Evolutionary conservation across 164 flowering plant species (phyloP), one percentile per base, ranked within the genome.

Genomic region (Hamamelis virginiana): DNA sequence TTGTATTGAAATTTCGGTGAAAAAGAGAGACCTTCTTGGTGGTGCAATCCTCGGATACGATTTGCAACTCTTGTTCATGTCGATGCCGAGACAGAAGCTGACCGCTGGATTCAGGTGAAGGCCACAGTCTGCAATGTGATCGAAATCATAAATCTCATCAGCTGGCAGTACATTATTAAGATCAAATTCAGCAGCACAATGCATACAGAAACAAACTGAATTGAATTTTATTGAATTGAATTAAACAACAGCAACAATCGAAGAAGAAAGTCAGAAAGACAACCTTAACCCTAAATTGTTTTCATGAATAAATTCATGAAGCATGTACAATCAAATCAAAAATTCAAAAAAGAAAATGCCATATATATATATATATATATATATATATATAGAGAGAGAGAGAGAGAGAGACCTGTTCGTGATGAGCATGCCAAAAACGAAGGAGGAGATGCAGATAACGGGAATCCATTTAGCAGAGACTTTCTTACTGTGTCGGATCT

Each of bases 381-480:
- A 61, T 13, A 5, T 1, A 18, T 21, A 61, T 8, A 33, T 48
- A 44, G 18, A 26, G 25, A 68, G 60, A 56, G 28, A 43, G 43
- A 62, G 53, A 58, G 19, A 59, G 61, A 67, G n/a, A 15, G n/a
- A 90, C 98, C 90, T 82, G 84, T 75, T 80, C 9, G 92, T 81
- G 80, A 88, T 80, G 72, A 90, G 77, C 75, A 89, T 73, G 44
- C 98, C 96, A 48, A 87, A 59, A 64, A 84, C 66, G 80, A 93
- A 93, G 77, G 80, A 87, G 53, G 65, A 71, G 63, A 86, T 45
- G 75, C 91, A 90, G 72, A 90, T 65, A 57, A 89, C 57, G 8
- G 89, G 82, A 72, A 90, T 62, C 96, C 98, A 92, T 78, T 72
- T 81, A 10, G 66, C 56, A 1, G 91, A 85, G 62, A 89, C 72